Base-by-base conservation (phyloP, 2,329 filamentous ascomycete genomes). In the Penicillium decumbens region DNA sequence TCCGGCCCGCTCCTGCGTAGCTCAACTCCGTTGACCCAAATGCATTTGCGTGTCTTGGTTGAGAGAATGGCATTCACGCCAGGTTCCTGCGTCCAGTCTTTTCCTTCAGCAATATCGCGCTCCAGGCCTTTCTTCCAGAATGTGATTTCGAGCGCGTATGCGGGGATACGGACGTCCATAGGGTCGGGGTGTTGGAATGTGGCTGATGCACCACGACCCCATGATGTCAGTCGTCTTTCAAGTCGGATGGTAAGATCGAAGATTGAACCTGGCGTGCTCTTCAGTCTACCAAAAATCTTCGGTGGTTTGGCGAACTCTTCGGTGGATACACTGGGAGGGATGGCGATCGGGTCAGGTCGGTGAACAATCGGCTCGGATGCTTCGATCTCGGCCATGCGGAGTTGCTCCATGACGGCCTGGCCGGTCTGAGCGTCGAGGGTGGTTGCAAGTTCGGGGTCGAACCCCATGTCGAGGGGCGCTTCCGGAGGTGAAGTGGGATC, bases 111-210 rank as follows among this genome's bases (percentile, higher is more conserved):
- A 41, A 75, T 77, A 42, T 74, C 74, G 6, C 79, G 76, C 49
- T 88, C 85, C 50, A 85, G 84, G 9, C 80, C 81, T 0, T 83
- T 79, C 47, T 81, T 83, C 78, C 86, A 89, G 27, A 93, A 81
- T 29, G 89, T 76, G 32, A 96, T 75, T 61, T 88, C 85, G 59
- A 95, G 82, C 0, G 88, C 89, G 55, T 85, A 84, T 64, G 92
- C 92, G 1, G 91, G 89, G 30, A 97, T 82, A 13, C 84, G 84
- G 2, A 76, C 78, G 57, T 96, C 89, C 23, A 74, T 72, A 27
- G 69, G 72, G 41, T 84, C 75, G 1, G 79, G 70, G 61, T 90
- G 88, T 2, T 84, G 75, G 27, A 84, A 71, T 0, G 86, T 92
- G 60, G 89, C 91, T 18, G 78, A 75, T 0, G 71, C 74, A 0